Percentiles rank a stretch among this genome's conserved stretches.
Evolutionary conservation across 2,329 filamentous ascomycete genomes (phyloP).

Genomic region (Fusarium redolens): DNA sequence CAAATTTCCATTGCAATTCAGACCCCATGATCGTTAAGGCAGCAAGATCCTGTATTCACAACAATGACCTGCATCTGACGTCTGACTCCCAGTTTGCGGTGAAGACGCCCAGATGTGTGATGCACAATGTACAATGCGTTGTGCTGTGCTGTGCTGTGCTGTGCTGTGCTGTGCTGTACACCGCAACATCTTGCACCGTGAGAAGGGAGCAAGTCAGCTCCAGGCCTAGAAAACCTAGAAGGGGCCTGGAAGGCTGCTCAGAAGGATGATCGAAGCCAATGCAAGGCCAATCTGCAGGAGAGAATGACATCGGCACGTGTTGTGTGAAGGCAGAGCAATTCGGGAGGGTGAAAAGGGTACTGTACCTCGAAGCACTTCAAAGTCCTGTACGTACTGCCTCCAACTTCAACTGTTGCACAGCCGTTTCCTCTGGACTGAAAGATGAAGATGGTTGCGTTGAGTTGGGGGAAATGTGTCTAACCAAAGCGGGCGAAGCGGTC

Average conservation of each 20-base stretch:
- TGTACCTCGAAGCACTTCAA: background rate
- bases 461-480: background rate
- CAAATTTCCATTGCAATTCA: background rate
- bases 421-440: background rate
- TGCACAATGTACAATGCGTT: background rate
- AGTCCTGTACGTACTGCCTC: background rate
- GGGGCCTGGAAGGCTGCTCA: slow-evolving; percentile 12
- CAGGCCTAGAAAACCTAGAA: slow-evolving; percentile 36
- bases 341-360: background rate
- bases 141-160: background rate
- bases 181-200: slow-evolving; percentile 8
- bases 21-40: background rate
- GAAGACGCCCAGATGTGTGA: background rate
- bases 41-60: background rate
- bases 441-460: background rate
- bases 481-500: background rate
- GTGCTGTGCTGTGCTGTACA: background rate
- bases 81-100: background rate
- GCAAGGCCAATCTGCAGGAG: slow-evolving; percentile 28
- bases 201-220: background rate
- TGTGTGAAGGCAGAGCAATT: slow-evolving; percentile 11
- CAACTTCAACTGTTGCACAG: background rate
- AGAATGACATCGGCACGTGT: slow-evolving; percentile 18
- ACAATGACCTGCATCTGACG: slow-evolving; percentile 4
- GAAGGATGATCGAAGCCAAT: slow-evolving; percentile 31